Base-by-base conservation (phyloP, 805 yeast species). In the Osmozyma mogii region DNA sequence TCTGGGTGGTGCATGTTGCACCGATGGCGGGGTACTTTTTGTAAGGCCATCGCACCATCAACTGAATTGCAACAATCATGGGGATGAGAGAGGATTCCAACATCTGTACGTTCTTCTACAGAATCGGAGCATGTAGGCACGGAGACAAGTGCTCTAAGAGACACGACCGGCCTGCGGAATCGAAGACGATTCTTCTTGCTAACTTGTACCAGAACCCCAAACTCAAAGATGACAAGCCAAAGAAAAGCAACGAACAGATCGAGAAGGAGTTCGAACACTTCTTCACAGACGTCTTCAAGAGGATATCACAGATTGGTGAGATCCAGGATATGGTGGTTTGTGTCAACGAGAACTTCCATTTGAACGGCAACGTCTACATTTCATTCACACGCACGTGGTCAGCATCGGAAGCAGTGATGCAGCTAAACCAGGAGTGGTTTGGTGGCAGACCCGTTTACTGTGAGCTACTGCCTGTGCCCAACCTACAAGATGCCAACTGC, bases 101-200 rank as follows among this genome's bases (percentile, higher is more conserved):
- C 23, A 12, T 15, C 17, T 72, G 79, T 40, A 61, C 73, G 22
- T 87, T 87, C 49, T 85, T 77, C 49, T 64, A 69, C 38, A 84
- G 80, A 50, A 83, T 85, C 17, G 97, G 97, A 1, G 94, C 95
- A 0, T 88, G 97, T 47, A 67, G 96, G 36, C 96, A 88, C 52
- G 96, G 96, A 1, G 87, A 78, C 35, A 79, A 78, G 44, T 88
- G 97, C 46, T 76, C 85, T 6, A 64, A 89, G 44, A 68, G 68
- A 33, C 88, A 87, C 52, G 62, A 70, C 13, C 70, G 70, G 42
- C 95, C 96, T 2, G 52, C 61, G 6, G 53, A 61, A 23, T 80
- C 94, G 1, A 61, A 65, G 31, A 79, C 89, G 0, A 65, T 87
- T 1, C 58, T 82, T 27, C 63, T 81, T 33, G 63, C 78, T 11